Evolutionary conservation across 2,329 filamentous ascomycete species (phyloP), one percentile per base, ranked within the genome.

Genomic region (Metarhizium guizhouense): DNA sequence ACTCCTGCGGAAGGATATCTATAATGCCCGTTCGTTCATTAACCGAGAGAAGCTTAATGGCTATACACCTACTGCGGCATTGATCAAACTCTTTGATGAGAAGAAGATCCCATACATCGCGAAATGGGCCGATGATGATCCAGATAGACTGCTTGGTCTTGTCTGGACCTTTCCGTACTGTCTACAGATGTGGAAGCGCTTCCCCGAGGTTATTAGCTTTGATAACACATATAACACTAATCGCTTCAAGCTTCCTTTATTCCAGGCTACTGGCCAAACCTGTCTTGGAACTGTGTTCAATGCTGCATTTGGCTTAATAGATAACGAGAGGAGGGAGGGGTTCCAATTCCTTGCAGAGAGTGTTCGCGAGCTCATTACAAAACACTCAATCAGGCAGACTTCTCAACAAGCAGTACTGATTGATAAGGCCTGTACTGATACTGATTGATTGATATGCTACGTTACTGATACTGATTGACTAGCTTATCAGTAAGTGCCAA

Each of bases 11-110:
- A 59, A 47, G 50, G 55, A 59, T 47, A 59, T 60, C 38, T 62
- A 61, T 29, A 61, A 62, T 40, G 54, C 55, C 36, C 13, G 55
- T 40, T 18, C 48, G 48, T 50, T 53, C 14, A 56, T 62, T 18
- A 59, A 54, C 20, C 49, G 50, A 20, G 56, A 61, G 32, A 61
- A 62, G 20, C 47, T 62, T 10, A 18, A 56, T 38, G 53, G 60
- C 13, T 36, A 52, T 18, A 48, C 25, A 13, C 50, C 58, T 51
- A 61, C 55, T 18, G 56, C 53, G 36, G 58, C 58, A 54, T 50
- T 61, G 3, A 60, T 62, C 43, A 60, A 59, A 51, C 54, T 57
- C 8, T 61, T 62, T 43, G 54, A 62, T 48, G 47, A 61, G 51
- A 54, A 18, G 18, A 38, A 57, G 2, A 53, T 61, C 53, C 57